These are phyloP conservation scores for Massariosphaeria phaeospora DNA, from an alignment of 495 filamentous ascomycete genomes.

Conservation along the genomic window DNA sequence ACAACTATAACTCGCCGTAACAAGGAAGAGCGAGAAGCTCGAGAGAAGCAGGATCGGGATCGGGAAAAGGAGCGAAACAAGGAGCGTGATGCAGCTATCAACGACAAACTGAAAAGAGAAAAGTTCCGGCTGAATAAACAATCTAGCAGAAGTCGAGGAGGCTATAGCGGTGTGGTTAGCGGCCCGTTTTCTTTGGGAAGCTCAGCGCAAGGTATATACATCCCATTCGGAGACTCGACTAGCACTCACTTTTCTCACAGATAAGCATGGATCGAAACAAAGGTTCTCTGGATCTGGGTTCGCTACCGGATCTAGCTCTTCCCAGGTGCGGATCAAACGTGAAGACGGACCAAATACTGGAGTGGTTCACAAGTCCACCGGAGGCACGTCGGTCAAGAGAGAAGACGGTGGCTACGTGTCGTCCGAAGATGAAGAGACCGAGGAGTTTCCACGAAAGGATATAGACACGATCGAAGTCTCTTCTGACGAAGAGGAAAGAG, in stretches of 20 bases:
- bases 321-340: constrained; percentile 1
- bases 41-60: constrained; percentile 20
- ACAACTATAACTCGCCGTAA: constrained; percentile 28
- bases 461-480: constrained; percentile 38
- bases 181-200: constrained; percentile 37
- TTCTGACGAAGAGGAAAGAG: constrained; percentile 33
- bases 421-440: constrained; percentile 34
- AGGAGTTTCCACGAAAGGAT: constrained; percentile 29
- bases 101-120: too few relatives aligned
- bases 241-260: background rate
- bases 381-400: constrained; percentile 11
- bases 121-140: too few relatives aligned
- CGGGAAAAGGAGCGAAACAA: constrained; percentile 13
- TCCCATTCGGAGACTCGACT: background rate
- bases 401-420: constrained; percentile 40
- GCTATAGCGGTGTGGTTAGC: constrained; percentile 20
- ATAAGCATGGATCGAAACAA: background rate
- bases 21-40: constrained; percentile 33
- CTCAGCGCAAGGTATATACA: constrained; percentile 4
- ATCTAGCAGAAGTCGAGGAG: constrained; percentile 28
- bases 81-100: constrained; percentile 15
- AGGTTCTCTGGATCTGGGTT: background rate
- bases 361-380: background rate
- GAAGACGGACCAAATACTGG: background rate
- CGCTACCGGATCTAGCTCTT: constrained; percentile 6